Base-by-base conservation (phyloP, 2,329 filamentous ascomycete genomes). In the Trichophyton mentagrophytes region DNA sequence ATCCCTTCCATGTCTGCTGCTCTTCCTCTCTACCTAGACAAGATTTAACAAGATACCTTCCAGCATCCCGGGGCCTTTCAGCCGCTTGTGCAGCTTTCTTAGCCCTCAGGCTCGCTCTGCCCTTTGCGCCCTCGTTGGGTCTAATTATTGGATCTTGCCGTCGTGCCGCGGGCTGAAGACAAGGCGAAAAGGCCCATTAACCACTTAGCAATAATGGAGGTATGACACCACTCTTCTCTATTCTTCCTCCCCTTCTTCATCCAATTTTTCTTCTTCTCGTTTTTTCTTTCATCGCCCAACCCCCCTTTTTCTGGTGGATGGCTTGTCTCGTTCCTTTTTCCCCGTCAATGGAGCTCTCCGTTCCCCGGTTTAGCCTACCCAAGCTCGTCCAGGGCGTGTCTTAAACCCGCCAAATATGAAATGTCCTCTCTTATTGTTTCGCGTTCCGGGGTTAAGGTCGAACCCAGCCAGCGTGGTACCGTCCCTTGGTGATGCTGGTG, bases 171-270 rank as follows among this genome's bases (percentile, higher is more conserved):
- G 36, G 38, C 25, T 27, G 20, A 47, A 47, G 30, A 13, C 33
- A 58, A 57, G 27, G 17, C 8, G 13, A 9, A 36, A 15, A 33
- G 33, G 27, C 13, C 15, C n/a, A 11, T 36, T 36, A 57, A 57
- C 15, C 33, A 57, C 33, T 17, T 25, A 27, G 58, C 40, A 20
- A 64, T 65, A 20, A 65, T 65, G 64, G 64, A 65, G 62, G 64
- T 65, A 64, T 64, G 58, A 62, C 56, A 60, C 61, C 56, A 61
- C 60, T 62, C 53, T 62, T 63, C 33, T 44, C n/a, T 17, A n/a
- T 40, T 27, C 38, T 61, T 27, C 60, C 30, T 60, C 33, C 38
- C 17, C 17, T 51, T 15, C n/a, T 44, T 44, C n/a, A 47, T 38
- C 57, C 58, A 36, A 38, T 25, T 22, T 22, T 55, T 33, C 17